Conservation (phyloP, 257 asterid genomes). For the Nyctanthes arbortristis region DNA sequence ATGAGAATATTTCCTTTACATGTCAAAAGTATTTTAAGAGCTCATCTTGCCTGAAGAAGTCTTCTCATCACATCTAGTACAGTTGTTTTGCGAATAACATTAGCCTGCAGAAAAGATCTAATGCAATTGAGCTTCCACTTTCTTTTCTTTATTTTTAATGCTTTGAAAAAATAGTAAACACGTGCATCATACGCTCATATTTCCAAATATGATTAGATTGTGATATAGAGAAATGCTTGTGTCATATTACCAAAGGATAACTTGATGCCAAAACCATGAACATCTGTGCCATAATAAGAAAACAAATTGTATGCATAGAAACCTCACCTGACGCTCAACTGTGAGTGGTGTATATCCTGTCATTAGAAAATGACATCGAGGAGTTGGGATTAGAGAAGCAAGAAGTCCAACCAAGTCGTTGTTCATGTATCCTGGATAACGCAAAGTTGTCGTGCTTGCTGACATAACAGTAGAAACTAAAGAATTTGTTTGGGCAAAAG, state of each 20-base stretch:
- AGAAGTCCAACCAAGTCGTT: slow-evolving; percentile 99
- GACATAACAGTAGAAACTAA: slow-evolving; percentile 99
- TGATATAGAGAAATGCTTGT: slow-evolving; percentile 3
- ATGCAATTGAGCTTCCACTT: slow-evolving; percentile 23
- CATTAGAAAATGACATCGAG: slow-evolving; percentile 98
- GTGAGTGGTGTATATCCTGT: slow-evolving; percentile 99
- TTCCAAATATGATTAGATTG: slow-evolving; percentile 1
- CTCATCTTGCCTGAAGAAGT: slow-evolving; percentile 96
- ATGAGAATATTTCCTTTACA: slow-evolving; percentile 22
- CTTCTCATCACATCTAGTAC: slow-evolving; percentile 99
- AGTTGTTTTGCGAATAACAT: slow-evolving; percentile 93
- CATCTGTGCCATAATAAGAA: neutral
- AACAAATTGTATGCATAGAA: neutral
- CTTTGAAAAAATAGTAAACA: neutral
- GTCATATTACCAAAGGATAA: slow-evolving; percentile 7
- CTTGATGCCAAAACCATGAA: slow-evolving; percentile 6
- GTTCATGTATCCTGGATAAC: slow-evolving; percentile 99
- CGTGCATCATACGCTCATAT: slow-evolving; percentile 20
- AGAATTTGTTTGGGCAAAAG: slow-evolving; percentile 93
- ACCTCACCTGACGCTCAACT: slow-evolving; percentile 92
- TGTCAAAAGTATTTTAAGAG: slow-evolving; percentile 21
- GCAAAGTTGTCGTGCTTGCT: slow-evolving; percentile 96
- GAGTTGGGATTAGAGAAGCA: slow-evolving; percentile 98
- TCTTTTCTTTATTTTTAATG: neutral
- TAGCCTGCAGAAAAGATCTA: slow-evolving; percentile 63